Conservation (phyloP, 148 eudicot species). For the Arctostaphylos glauca region DNA sequence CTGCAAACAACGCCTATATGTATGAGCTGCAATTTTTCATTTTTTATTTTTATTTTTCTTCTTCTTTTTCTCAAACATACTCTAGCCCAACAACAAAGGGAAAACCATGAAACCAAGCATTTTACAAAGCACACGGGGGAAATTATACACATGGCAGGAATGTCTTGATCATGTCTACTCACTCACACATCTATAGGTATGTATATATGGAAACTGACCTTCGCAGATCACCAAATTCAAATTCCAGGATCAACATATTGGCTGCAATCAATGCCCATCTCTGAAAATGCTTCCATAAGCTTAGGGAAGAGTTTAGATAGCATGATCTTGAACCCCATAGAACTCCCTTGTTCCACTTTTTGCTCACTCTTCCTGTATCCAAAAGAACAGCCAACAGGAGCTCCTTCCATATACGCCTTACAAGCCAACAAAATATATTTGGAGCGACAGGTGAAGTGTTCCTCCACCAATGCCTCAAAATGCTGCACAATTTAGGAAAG, state of each 20-base stretch:
- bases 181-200: neutral
- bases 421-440: slow-evolving; percentile 62
- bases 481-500: slow-evolving; percentile 42
- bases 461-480: slow-evolving; percentile 73
- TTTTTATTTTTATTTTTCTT: neutral
- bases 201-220: neutral
- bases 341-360: slow-evolving; percentile 48
- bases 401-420: slow-evolving; percentile 81
- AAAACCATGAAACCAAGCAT: neutral
- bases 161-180: neutral
- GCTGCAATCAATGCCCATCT: slow-evolving; percentile 64
- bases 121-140: neutral
- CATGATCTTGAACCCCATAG: slow-evolving; percentile 93
- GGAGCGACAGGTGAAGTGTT: slow-evolving; percentile 57
- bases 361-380: slow-evolving; percentile 11
- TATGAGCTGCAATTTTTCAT: no score
- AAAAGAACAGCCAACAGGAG: slow-evolving; percentile 52
- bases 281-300: slow-evolving; percentile 75
- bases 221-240: slow-evolving; percentile 1
- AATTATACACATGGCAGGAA: neutral
- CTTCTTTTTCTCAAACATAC: neutral
- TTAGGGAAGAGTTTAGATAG: slow-evolving; percentile 78
- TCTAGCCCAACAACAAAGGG: slow-evolving; percentile 5
- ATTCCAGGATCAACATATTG: slow-evolving; percentile 26
- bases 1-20: neutral